Evolutionary conservation across 2,329 filamentous ascomycete genomes (phyloP).

Genomic region (Stachybotrys chlorohalonatus): DNA sequence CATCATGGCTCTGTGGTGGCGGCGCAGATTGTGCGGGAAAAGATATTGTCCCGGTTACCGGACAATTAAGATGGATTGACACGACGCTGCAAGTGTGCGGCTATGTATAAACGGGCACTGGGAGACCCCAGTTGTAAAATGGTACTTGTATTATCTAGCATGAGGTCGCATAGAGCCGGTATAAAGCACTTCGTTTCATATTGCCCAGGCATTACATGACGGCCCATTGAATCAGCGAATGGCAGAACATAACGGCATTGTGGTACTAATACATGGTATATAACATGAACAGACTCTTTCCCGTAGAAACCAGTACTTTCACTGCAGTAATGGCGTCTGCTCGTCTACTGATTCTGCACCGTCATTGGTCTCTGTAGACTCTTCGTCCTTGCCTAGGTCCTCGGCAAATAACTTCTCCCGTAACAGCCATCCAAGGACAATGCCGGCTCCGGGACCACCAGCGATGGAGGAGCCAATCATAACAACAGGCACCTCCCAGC

Average conservation of each 20-base stretch:
- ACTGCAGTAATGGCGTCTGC: slow-evolving; percentile 23
- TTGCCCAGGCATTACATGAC: background rate
- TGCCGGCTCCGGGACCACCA: slow-evolving; percentile 28
- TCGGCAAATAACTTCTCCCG: slow-evolving; percentile 25
- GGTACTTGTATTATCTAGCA: slow-evolving; percentile 1
- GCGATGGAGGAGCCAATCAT: slow-evolving; percentile 18
- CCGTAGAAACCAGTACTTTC: background rate
- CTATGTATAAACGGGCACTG: background rate
- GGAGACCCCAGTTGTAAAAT: background rate
- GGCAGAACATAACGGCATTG: too few species aligned
- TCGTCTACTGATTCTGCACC: slow-evolving; percentile 15
- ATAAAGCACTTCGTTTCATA: slow-evolving; percentile 3
- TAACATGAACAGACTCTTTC: background rate
- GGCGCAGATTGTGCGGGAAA: slow-evolving; percentile 64
- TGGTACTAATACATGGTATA: background rate
- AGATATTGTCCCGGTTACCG: slow-evolving; percentile 47
- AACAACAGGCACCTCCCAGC: slow-evolving; percentile 28
- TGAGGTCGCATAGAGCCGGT: slow-evolving; percentile 5
- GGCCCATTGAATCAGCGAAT: background rate
- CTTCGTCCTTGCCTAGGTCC: slow-evolving; percentile 6
- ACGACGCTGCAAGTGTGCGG: background rate
- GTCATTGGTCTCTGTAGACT: slow-evolving; percentile 1
- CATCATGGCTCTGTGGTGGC: slow-evolving; percentile 77
- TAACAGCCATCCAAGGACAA: slow-evolving; percentile 29
- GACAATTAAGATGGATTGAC: slow-evolving; percentile 5